Percentiles rank a stretch among this genome's conserved stretches.
phyloP scores from a whole-genome alignment of 129 eudicot species.

The Centella asiatica region DNA sequence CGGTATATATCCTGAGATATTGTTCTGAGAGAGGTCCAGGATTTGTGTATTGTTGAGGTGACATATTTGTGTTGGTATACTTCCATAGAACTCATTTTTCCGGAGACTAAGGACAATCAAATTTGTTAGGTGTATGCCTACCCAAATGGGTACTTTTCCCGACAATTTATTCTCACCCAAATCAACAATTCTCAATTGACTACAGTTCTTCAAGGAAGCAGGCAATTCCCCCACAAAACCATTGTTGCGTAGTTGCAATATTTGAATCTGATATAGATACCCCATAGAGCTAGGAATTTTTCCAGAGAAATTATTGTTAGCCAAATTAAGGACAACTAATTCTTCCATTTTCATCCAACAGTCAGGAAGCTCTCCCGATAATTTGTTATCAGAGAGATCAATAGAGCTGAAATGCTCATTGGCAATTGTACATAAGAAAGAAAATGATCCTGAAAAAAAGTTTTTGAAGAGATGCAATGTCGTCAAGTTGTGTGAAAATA shows the following conservation, averaged over 20 bases:
- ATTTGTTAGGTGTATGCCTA: constrained; percentile 23
- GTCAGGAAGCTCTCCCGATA: constrained; percentile 37
- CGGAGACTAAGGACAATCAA: constrained; percentile 35
- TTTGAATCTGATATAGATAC: constrained; percentile 6
- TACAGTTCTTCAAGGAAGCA: constrained; percentile 21
- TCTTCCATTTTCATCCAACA: constrained; percentile 24
- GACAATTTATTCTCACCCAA: constrained; percentile 27
- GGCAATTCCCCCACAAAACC: constrained; percentile 29
- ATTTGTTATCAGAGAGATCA: constrained; percentile 28
- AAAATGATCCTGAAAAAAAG: constrained; percentile 25
- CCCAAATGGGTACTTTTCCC: constrained; percentile 33
- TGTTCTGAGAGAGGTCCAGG: constrained; percentile 36
- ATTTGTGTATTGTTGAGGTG: constrained; percentile 24
- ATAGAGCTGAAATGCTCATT: constrained; percentile 19
- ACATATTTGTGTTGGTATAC: constrained; percentile 29
- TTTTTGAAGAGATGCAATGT: constrained; percentile 23
- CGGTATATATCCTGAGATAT: constrained; percentile 28
- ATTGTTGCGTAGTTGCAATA: constrained; percentile 25
- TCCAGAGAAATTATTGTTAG: constrained; percentile 27
- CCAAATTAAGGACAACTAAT: constrained; percentile 28
- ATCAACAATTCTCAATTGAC: constrained; percentile 25
- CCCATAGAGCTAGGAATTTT: constrained; percentile 34
- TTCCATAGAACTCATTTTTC: constrained; percentile 25
- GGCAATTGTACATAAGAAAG: constrained; percentile 23
- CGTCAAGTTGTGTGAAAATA: constrained; percentile 18